phyloP scores from a whole-genome alignment of 176 grass and related monocot species.

The Hordeum marinum region DNA sequence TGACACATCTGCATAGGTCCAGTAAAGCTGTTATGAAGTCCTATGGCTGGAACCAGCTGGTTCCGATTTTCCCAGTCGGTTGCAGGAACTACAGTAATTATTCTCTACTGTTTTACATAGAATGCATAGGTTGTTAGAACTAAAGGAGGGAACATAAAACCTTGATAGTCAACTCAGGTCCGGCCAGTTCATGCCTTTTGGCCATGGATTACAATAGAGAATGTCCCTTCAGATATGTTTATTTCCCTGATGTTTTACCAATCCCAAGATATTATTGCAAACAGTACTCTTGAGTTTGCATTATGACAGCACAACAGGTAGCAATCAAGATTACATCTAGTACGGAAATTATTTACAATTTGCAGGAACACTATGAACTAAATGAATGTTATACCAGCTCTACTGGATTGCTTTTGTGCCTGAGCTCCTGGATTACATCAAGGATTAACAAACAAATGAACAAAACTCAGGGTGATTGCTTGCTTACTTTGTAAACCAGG shows the following conservation, averaged over 20 bases:
- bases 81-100: background rate
- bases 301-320: conserved; percentile 1
- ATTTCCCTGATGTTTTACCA: background rate
- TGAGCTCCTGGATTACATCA: conserved; percentile 9
- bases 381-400: conserved; percentile 13
- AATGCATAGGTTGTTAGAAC: background rate
- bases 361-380: background rate
- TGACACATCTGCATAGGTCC: conserved; percentile 6
- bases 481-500: conserved; percentile 81
- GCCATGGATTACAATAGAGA: background rate
- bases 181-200: background rate
- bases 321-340: background rate
- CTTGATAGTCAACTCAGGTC: background rate
- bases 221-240: conserved; percentile 3
- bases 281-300: background rate
- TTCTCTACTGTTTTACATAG: too few relatives aligned
- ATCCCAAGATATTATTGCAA: background rate
- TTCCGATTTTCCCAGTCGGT: background rate
- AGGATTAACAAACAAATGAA: conserved; percentile 20
- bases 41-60: background rate
- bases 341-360: background rate
- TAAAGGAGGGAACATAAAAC: background rate
- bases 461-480: conserved; percentile 10
- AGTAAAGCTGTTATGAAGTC: background rate
- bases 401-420: background rate